These are phyloP conservation scores for Coemansia sp. DNA, from an alignment of 192 early-diverging fungal genomes.

Conservation along the genomic window DNA sequence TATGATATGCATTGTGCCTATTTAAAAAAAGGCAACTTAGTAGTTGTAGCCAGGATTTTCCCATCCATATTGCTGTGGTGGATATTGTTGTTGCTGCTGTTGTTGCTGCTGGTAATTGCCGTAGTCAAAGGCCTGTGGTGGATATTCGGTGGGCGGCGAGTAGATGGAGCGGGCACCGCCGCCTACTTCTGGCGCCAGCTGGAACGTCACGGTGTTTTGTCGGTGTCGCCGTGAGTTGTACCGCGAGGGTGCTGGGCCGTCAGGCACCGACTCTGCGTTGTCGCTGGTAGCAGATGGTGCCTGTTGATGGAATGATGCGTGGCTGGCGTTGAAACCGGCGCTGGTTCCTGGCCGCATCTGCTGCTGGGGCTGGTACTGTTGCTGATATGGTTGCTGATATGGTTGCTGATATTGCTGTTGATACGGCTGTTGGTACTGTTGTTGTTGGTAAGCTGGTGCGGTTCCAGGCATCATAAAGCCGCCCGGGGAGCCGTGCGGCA, in stretches of 20 bases:
- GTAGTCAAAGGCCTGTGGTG: neutral
- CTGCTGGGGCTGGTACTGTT: too few relatives aligned
- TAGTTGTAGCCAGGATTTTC: constrained; percentile 22
- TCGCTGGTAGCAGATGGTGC: neutral
- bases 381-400: too few relatives aligned
- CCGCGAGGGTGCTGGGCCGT: neutral
- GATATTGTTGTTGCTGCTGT: constrained; percentile 7
- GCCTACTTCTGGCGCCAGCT: neutral
- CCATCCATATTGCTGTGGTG: constrained; percentile 31
- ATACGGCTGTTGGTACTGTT: constrained; percentile 15
- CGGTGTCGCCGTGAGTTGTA: neutral
- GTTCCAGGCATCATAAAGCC: constrained; percentile 24
- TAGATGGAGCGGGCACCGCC: constrained; percentile 1
- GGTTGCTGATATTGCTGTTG: constrained; percentile 12
- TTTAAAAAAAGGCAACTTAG: neutral
- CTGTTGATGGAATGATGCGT: neutral
- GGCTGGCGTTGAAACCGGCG: too few relatives aligned
- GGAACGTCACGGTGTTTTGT: neutral
- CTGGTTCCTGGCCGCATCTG: neutral
- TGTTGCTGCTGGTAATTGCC: constrained; percentile 1
- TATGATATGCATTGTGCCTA: neutral
- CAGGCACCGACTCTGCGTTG: neutral
- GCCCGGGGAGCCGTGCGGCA: constrained; percentile 23
- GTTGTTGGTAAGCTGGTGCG: constrained; percentile 9
- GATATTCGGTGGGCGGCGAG: neutral